Conservation (phyloP, 2,329 filamentous ascomycete species). For the Paecilomyces dactylethromorphus region DNA sequence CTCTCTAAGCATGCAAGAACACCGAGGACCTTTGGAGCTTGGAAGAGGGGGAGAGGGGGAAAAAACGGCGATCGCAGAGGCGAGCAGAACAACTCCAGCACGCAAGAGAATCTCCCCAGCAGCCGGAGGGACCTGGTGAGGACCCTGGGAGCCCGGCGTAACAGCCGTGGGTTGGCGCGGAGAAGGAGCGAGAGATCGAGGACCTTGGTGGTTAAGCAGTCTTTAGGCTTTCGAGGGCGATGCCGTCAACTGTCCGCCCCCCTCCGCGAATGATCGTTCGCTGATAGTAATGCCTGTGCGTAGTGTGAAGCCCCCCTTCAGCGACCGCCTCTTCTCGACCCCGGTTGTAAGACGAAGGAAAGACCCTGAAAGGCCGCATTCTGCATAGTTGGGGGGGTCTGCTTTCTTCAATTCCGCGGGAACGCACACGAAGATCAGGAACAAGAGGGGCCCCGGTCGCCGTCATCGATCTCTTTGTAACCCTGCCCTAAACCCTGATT, state of each 20-base stretch:
- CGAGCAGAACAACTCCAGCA: background rate
- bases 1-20: background rate
- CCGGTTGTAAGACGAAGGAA: background rate
- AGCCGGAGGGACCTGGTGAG: conserved; percentile 3
- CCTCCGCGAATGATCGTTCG: background rate
- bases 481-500: background rate
- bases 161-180: conserved; percentile 2
- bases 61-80: background rate
- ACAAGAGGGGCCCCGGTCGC: background rate
- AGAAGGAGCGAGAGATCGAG: conserved; percentile 15
- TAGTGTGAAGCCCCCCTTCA: background rate
- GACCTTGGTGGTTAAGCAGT: conserved; percentile 27
- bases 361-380: background rate
- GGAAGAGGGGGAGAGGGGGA: background rate
- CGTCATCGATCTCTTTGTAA: background rate
- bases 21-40: conserved; percentile 15
- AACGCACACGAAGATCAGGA: background rate
- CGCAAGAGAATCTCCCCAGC: background rate
- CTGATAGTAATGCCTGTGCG: background rate
- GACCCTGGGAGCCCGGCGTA: background rate
- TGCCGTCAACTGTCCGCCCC: background rate
- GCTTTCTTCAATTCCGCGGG: background rate
- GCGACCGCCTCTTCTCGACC: background rate
- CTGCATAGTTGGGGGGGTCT: background rate
- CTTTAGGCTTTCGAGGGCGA: conserved; percentile 7